Percentiles rank a stretch among this genome's conserved stretches.
These are phyloP conservation scores for Zygosaccharomyces gambellarensis DNA, from an alignment of 805 yeast genomes.

Conservation along the genomic window DNA sequence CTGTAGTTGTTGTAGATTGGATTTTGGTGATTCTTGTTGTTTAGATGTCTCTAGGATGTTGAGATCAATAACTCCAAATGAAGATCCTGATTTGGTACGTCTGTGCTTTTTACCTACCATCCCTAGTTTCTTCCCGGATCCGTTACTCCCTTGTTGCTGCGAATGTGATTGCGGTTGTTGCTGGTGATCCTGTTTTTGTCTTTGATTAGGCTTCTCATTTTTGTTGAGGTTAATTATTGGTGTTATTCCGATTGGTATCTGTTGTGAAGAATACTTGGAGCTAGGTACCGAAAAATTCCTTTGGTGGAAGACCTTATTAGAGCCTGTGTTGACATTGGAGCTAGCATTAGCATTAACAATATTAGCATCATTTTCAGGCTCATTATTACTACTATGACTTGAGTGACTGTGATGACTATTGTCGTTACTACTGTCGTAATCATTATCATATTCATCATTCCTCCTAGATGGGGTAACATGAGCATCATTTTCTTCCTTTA, in stretches of 20 bases:
- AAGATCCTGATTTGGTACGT: slow-evolving; percentile 26
- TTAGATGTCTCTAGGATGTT: slow-evolving; percentile 23
- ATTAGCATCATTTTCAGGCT: slow-evolving; percentile 1
- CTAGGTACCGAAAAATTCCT: slow-evolving; percentile 25
- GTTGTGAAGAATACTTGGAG: slow-evolving; percentile 9
- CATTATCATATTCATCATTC: slow-evolving; percentile 2
- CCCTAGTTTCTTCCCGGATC: neutral
- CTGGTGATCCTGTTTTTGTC: neutral
- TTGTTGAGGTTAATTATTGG: slow-evolving; percentile 22
- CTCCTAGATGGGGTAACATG: slow-evolving; percentile 1
- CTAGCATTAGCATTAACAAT: neutral
- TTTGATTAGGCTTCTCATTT: neutral
- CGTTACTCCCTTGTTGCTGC: neutral
- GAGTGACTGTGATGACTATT: slow-evolving; percentile 5
- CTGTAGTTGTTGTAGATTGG: neutral
- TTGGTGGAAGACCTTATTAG: neutral
- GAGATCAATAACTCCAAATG: slow-evolving; percentile 32
- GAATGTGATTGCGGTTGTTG: neutral
- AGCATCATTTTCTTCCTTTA: slow-evolving; percentile 26
- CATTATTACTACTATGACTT: slow-evolving; percentile 4
- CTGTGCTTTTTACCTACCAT: slow-evolving; percentile 23
- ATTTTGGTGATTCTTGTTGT: slow-evolving; percentile 7
- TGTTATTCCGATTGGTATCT: slow-evolving; percentile 18
- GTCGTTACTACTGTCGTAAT: slow-evolving; percentile 4
- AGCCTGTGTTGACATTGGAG: neutral